Conservation (phyloP, 2,329 filamentous ascomycete species). For the Colletotrichum scovillei region DNA sequence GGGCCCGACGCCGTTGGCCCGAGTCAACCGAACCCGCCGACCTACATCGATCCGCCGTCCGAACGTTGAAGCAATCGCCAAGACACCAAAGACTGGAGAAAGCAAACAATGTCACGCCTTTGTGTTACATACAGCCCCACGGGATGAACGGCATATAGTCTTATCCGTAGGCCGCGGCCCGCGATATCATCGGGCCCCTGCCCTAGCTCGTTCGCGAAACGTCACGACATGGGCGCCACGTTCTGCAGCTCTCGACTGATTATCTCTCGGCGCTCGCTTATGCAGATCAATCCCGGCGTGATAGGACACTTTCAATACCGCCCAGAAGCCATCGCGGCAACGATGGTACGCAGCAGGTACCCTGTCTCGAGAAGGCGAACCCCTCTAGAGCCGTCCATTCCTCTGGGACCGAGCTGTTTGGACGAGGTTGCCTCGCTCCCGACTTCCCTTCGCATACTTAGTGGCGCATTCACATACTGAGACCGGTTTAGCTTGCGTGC, state of each 20-base stretch:
- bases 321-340: neutral
- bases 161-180: conserved; percentile 9
- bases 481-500: neutral
- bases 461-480: neutral
- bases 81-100: too few relatives aligned
- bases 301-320: neutral
- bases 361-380: neutral
- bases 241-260: neutral
- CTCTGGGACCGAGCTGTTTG: neutral
- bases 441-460: neutral
- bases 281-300: neutral
- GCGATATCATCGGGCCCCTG: neutral
- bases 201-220: neutral
- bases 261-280: neutral
- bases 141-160: neutral
- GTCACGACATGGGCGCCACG: neutral
- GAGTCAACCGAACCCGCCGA: neutral
- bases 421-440: neutral
- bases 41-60: neutral
- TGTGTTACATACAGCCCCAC: too few relatives aligned
- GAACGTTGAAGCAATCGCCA: neutral
- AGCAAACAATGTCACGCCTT: neutral
- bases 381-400: neutral
- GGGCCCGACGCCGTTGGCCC: neutral
- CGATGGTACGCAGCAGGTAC: neutral